A percentile compares a stretch with the other conserved stretches of the same genome.
Conservation (phyloP, 169 alveolate genomes). For the Babesia gibsoni region DNA sequence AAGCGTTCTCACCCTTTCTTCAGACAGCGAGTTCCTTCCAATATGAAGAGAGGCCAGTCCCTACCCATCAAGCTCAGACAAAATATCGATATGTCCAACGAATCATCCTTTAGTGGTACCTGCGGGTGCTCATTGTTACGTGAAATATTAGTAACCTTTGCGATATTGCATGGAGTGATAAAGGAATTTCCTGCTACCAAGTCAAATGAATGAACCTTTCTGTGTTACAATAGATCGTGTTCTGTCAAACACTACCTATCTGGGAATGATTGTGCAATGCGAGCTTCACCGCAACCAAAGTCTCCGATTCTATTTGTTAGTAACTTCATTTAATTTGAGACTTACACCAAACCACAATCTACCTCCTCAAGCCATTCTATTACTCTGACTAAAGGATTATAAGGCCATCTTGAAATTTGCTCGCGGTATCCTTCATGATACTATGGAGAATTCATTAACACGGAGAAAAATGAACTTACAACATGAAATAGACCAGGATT, state of each 20-base stretch:
- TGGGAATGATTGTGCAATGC: constrained; percentile 60
- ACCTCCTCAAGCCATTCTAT: constrained; percentile 43
- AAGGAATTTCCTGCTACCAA: constrained; percentile 64
- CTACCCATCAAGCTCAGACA: constrained; percentile 83
- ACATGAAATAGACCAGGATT: constrained; percentile 26
- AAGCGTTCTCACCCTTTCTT: constrained; percentile 35
- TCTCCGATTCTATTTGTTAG: constrained; percentile 62
- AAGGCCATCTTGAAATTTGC: constrained; percentile 71
- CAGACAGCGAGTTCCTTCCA: constrained; percentile 77
- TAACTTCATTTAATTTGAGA: background rate
- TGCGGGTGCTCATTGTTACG: background rate
- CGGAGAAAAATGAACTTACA: background rate
- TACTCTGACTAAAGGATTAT: constrained; percentile 60
- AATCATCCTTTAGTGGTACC: constrained; percentile 68
- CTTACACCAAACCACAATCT: background rate
- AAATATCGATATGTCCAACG: constrained; percentile 73
- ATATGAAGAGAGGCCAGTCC: constrained; percentile 81
- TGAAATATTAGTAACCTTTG: constrained; percentile 27
- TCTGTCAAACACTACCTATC: background rate
- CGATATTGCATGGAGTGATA: constrained; percentile 77
- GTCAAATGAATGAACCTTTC: constrained; percentile 75
- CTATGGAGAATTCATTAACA: background rate
- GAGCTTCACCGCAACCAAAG: constrained; percentile 78
- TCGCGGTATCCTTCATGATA: constrained; percentile 70
- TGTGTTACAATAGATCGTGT: background rate